Evolutionary conservation across 441 rosid genomes (phyloP).

Genomic region (Euphorbia schlechtendalii): DNA sequence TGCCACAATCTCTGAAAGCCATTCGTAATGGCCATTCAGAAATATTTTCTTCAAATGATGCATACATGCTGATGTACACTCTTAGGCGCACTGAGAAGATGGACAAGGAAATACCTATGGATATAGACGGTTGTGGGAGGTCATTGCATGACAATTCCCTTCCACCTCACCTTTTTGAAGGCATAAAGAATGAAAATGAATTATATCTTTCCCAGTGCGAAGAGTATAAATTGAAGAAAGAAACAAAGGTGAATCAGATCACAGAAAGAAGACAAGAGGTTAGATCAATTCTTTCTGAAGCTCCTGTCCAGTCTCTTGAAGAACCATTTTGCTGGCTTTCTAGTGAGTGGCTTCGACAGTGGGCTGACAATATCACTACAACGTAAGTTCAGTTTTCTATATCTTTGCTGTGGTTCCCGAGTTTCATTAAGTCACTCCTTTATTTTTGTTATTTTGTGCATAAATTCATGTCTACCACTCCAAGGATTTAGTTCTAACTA

Average conservation of each 20-base stretch:
- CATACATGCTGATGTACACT: constrained; percentile 92
- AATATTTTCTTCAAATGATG: constrained; percentile 83
- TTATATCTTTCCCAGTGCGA: constrained; percentile 53
- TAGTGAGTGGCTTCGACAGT: constrained; percentile 86
- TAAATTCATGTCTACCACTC: constrained; percentile 5
- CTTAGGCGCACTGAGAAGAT: constrained; percentile 47
- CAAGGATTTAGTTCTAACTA: neutral
- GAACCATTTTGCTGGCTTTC: constrained; percentile 76
- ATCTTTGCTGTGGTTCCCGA: constrained; percentile 7
- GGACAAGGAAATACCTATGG: constrained; percentile 29
- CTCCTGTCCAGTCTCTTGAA: constrained; percentile 62
- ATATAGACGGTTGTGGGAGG: constrained; percentile 32
- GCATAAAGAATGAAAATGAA: constrained; percentile 53
- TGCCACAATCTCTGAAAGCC: constrained; percentile 39
- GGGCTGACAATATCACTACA: constrained; percentile 73
- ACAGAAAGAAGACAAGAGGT: constrained; percentile 75
- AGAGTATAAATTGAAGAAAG: constrained; percentile 55
- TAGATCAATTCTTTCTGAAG: constrained; percentile 76
- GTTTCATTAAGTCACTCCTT: constrained; percentile 7
- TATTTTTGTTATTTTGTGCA: constrained; percentile 6
- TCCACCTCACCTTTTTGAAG: constrained; percentile 63
- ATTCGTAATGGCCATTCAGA: constrained; percentile 34
- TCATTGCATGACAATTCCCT: constrained; percentile 41
- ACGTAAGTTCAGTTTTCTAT: constrained; percentile 52
- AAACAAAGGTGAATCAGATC: constrained; percentile 45